Percentiles rank a stretch among this genome's conserved stretches.
These are phyloP conservation scores for Cutaneotrichosporon mucoides DNA, from an alignment of 1,284 basidiomycete species.

Conservation along the genomic window DNA sequence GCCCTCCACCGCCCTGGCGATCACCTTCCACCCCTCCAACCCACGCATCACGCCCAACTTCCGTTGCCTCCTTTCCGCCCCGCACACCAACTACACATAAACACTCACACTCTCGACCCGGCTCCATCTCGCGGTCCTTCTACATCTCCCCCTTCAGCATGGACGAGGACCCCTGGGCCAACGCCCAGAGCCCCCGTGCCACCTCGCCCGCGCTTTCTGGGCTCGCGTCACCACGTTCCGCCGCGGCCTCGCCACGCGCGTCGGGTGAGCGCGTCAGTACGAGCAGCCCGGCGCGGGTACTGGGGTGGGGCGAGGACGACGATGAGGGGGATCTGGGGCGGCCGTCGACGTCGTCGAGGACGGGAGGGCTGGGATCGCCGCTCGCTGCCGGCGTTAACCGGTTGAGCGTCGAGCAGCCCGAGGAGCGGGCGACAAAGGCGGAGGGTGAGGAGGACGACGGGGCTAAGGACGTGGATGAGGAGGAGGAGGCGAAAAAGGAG, in stretches of 20 bases:
- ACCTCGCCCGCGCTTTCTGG: not conserved
- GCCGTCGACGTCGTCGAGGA: not conserved
- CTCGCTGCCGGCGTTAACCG: no score
- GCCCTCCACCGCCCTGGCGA: no score
- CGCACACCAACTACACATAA: no score
- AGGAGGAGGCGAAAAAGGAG: not conserved
- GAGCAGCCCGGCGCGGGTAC: not conserved
- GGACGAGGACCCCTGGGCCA: slow-evolving; percentile 13
- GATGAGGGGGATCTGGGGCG: not conserved
- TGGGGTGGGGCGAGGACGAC: not conserved
- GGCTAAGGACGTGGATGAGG: not conserved
- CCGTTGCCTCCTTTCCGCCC: no score
- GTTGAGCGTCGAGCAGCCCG: no score
- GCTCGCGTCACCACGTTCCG: not conserved
- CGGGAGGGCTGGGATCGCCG: no score
- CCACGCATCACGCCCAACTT: no score
- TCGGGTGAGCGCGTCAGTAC: not conserved
- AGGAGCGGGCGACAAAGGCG: not conserved
- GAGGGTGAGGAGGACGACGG: not conserved
- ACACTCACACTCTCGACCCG: not conserved
- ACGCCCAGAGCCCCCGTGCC: slow-evolving; percentile 3
- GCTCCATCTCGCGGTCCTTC: not conserved
- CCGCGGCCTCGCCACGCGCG: not conserved
- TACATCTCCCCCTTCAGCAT: slow-evolving; percentile 1
- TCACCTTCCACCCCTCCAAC: no score